Evolutionary conservation across 2,329 filamentous ascomycete genomes (phyloP), one percentile per base, ranked within the genome.

Genomic region (Clonostachys rhizophaga): DNA sequence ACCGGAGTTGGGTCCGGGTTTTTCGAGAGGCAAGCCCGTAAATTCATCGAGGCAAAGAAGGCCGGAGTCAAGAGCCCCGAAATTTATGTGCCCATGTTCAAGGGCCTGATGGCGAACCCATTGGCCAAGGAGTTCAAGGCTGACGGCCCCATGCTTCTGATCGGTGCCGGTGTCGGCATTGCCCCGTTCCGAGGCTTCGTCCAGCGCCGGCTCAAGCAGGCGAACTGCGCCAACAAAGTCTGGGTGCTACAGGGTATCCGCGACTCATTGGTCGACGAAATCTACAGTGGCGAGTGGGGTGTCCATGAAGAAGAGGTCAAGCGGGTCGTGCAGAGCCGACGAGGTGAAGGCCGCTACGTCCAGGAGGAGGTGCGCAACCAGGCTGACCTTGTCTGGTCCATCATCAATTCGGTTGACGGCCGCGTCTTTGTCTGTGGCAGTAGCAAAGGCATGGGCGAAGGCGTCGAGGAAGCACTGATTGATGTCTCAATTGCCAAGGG

Each of bases 161-260:
- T 99, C 57, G 94, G 94, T 34, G 94, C 94, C 5, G 94, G 94
- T 47, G 94, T 99, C 18, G 94, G 94, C 53, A 92, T 99, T 66
- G 94, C 94, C 11, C 94, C 94, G 0, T 99, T 99, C 84, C 85
- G 94, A 43, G 94, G 94, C 49, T 99, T 99, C 65, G 95, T 99
- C 41, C 89, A 97, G 70, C 89, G 95, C 50, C 82, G 91, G 12
- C 77, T 96, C 48, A 92, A 92, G 76, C 94, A 91, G 52, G 91
- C 91, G 61, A 96, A 95, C 70, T 96, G 91, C 62, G 91, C 90
- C 52, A 96, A 96, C 76, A 96, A 96, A 72, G 92, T 96, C 58
- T 96, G 91, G 91, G 89, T 96, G 42, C 80, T 96, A 41, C 91
- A 96, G 69, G 91, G 91, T 37, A 84, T 96, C 42, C 87, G 91